Base-by-base conservation (phyloP, 768 basidiomycete species). In the Mrakia blollopis region DNA sequence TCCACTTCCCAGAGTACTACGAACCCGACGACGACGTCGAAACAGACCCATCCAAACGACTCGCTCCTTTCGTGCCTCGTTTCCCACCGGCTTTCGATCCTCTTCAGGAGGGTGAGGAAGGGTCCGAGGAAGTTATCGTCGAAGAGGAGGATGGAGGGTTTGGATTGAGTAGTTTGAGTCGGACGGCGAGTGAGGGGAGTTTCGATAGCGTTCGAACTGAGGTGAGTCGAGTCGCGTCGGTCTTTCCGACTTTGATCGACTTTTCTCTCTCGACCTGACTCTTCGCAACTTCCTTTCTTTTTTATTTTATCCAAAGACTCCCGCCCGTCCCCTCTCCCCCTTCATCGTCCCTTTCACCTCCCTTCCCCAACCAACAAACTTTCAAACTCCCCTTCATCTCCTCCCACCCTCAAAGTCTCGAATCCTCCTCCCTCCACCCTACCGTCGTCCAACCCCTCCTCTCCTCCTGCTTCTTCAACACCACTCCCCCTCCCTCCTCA, bases 1-100 rank as follows among this genome's bases (percentile, higher is more conserved):
- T 68, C 65, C 65, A 68, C 65, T 68, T 68, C 37, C 65, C 65
- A 35, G 65, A 68, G 7, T 39, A 37, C 37, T 68, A 39, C 65
- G 65, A 68, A 13, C 44, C 44, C 37, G 23, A 35, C 18, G 6
- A 21, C 65, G 65, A 65, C 18, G 32, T 28, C 35, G 35, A 67
- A 32, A 21, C 35, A 1, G 65, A 68, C 39, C 65, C 65, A 3
- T 25, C 37, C 3, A 68, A 68, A 39, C 65, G 65, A 39, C 65
- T 68, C 65, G 65, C 65, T 25, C 65, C 65, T 2, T 68, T 68
- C 37, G 65, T 68, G 7, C 65, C 65, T 39, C 65, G 23, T 23
- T 13, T 35, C 52, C 25, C 52, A 54, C 52, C 63, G 2, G 8
- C 65, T 35, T 39, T 16, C 39, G 35, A 2, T 3, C 65, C 8